phyloP scores from a whole-genome alignment of 352 stramenopile genomes.

The Globisporangium yorkense region DNA sequence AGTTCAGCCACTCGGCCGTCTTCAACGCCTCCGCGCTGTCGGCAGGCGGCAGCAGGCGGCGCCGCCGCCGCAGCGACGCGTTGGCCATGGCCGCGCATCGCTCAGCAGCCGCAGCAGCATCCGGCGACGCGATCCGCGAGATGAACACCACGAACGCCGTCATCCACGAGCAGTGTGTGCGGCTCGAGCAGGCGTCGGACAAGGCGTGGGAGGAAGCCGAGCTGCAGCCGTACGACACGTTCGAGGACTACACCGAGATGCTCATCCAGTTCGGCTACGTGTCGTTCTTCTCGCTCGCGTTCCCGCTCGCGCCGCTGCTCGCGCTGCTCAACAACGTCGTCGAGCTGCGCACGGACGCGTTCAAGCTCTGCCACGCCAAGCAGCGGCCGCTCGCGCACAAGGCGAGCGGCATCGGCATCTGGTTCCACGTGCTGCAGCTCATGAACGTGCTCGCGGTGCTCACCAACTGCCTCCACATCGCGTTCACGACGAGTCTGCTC shows the following conservation, averaged over 20 bases:
- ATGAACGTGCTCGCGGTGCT: constrained; percentile 94
- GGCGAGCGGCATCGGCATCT: constrained; percentile 89
- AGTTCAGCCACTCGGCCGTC: constrained; percentile 56
- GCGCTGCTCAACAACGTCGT: constrained; percentile 92
- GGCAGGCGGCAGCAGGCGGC: background rate
- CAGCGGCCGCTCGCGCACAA: constrained; percentile 89
- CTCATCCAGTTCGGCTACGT: constrained; percentile 95
- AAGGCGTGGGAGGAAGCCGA: constrained; percentile 88
- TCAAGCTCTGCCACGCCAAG: constrained; percentile 92
- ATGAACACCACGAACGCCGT: constrained; percentile 37
- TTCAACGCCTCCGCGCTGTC: constrained; percentile 31
- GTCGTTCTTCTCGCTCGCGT: constrained; percentile 92
- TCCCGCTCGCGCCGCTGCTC: constrained; percentile 93
- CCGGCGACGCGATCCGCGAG: background rate
- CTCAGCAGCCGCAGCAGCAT: background rate
- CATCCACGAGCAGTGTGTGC: constrained; percentile 74
- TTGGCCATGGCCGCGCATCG: constrained; percentile 5
- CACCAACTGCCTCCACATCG: constrained; percentile 95
- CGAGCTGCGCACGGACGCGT: constrained; percentile 91
- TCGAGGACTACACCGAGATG: constrained; percentile 93
- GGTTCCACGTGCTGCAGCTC: constrained; percentile 90
- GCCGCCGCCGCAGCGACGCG: constrained; percentile 8
- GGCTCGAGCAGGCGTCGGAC: constrained; percentile 76
- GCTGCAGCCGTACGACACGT: constrained; percentile 90
- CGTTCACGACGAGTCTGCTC: constrained; percentile 70